phyloP scores from a whole-genome alignment of 164 flowering plant species.

The Taxillus chinensis region DNA sequence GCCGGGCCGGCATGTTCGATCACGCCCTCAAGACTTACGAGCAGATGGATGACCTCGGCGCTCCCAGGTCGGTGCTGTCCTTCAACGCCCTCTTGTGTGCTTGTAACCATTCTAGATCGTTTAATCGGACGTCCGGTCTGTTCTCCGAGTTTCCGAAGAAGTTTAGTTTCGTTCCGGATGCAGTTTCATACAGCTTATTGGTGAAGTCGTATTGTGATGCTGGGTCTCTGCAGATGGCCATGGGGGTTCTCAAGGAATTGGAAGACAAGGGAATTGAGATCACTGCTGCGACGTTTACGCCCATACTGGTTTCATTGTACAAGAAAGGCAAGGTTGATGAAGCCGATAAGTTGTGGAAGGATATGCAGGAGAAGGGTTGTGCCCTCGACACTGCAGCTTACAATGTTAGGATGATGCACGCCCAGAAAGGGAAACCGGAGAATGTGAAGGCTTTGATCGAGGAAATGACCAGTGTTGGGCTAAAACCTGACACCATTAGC shows the following conservation, averaged over 20 bases:
- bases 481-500: constrained; percentile 52
- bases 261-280: constrained; percentile 43
- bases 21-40: constrained; percentile 51
- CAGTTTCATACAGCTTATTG: constrained; percentile 52
- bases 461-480: constrained; percentile 48
- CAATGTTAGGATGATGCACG: constrained; percentile 51
- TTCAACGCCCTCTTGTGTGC: constrained; percentile 69
- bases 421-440: constrained; percentile 33
- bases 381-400: constrained; percentile 50
- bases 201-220: constrained; percentile 51
- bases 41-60: constrained; percentile 60
- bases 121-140: constrained; percentile 34
- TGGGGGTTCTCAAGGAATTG: constrained; percentile 43
- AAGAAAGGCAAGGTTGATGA: constrained; percentile 42
- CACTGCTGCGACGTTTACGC: constrained; percentile 41
- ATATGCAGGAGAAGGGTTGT: constrained; percentile 47
- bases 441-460: constrained; percentile 44
- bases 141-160: constrained; percentile 44
- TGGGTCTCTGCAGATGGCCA: constrained; percentile 36
- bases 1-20: constrained; percentile 69
- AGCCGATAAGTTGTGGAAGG: constrained; percentile 57
- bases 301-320: constrained; percentile 44
- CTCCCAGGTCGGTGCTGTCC: constrained; percentile 49
- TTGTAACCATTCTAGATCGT: constrained; percentile 30
- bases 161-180: constrained; percentile 42